phyloP scores from a whole-genome alignment of 148 eudicot species.

The Rhododendron williamsianum region DNA sequence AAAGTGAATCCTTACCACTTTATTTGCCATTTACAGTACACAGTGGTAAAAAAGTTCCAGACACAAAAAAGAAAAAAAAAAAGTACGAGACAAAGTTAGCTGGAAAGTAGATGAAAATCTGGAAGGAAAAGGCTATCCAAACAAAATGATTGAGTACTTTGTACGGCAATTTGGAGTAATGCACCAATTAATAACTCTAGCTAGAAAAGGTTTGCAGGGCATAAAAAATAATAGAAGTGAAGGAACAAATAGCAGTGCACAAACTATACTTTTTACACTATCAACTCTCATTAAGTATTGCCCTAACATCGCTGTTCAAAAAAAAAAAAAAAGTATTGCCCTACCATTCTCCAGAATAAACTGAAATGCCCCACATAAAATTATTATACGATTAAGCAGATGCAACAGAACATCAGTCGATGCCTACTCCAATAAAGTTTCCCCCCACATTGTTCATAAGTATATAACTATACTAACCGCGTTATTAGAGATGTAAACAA shows the following conservation, averaged over 20 bases:
- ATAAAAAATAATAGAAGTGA: not conserved
- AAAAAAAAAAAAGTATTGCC: not conserved
- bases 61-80: not conserved
- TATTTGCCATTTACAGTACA: not conserved
- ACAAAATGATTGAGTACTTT: not conserved
- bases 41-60: not conserved
- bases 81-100: not conserved
- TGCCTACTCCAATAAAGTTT: not conserved
- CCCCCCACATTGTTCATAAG: not conserved
- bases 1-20: not conserved
- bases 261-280: not conserved
- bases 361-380: not conserved
- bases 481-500: not conserved
- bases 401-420: not conserved
- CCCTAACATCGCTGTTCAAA: too few relatives aligned
- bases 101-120: not conserved
- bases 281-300: not conserved
- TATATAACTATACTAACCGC: not conserved
- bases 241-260: not conserved
- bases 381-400: not conserved
- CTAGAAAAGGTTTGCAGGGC: not conserved
- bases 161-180: not conserved
- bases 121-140: not conserved
- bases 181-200: not conserved
- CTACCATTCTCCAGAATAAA: not conserved